phyloP scores from a whole-genome alignment of 371 early-diverging fungal genomes.

The Mortierella sp. region DNA sequence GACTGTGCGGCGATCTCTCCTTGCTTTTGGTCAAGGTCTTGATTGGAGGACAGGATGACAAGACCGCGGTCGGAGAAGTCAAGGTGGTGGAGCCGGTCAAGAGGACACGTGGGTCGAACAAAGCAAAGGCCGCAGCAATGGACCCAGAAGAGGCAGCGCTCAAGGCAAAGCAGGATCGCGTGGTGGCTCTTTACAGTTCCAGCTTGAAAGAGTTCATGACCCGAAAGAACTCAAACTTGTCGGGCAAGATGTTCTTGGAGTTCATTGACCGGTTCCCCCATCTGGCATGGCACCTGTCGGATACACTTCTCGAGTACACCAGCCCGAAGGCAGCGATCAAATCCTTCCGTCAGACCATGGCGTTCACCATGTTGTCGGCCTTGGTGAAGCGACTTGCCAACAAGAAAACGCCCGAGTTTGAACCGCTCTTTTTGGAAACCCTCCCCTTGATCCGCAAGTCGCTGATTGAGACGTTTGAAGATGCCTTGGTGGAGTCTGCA shows the following conservation, averaged over 20 bases:
- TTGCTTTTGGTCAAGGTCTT: conserved; percentile 65
- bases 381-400: conserved; percentile 61
- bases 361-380: conserved; percentile 59
- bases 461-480: conserved; percentile 50
- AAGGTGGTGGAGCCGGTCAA: conserved; percentile 31
- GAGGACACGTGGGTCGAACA: conserved; percentile 46
- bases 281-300: conserved; percentile 68
- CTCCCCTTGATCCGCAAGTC: conserved; percentile 51
- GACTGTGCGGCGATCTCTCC: conserved; percentile 60
- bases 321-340: conserved; percentile 67
- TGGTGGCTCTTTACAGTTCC: conserved; percentile 59
- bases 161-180: conserved; percentile 46
- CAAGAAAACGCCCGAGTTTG: conserved; percentile 51
- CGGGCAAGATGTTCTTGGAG: conserved; percentile 71
- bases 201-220: conserved; percentile 74
- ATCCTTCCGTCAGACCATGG: conserved; percentile 74
- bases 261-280: conserved; percentile 72
- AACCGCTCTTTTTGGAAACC: conserved; percentile 37
- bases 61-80: conserved; percentile 48
- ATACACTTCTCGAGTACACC: conserved; percentile 62
- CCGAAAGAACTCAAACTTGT: conserved; percentile 73
- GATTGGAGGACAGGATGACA: conserved; percentile 63
- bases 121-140: conserved; percentile 26
- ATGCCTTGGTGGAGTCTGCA: conserved; percentile 51
- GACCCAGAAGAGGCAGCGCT: conserved; percentile 31